Evolutionary conservation across 2,329 filamentous ascomycete species (phyloP).

Genomic region (Leptoxyphium fumago): DNA sequence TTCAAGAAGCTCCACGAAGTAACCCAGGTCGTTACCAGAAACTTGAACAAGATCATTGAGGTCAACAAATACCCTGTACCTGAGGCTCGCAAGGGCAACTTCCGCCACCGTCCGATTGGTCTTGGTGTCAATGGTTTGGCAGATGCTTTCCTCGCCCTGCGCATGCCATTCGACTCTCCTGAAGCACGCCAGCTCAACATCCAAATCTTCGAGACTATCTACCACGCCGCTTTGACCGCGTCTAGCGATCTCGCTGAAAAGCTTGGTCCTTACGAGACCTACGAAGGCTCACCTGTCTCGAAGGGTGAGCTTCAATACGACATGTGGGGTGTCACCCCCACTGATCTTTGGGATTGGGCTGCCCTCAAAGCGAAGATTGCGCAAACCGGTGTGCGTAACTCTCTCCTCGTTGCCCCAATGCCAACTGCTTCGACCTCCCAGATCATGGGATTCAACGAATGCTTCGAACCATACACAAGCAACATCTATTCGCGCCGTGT

Average conservation of each 20-base stretch:
- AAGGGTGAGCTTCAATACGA: conserved; percentile 95
- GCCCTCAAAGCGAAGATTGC: conserved; percentile 79
- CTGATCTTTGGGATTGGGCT: conserved; percentile 94
- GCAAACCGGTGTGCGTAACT: conserved; percentile 88
- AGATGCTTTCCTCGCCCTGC: conserved; percentile 92
- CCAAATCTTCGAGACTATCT: conserved; percentile 99
- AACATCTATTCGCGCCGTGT: conserved; percentile 99
- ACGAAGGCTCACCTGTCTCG: conserved; percentile 84
- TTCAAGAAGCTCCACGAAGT: conserved; percentile 96
- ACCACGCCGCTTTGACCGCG: conserved; percentile 83
- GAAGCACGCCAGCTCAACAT: conserved; percentile 90
- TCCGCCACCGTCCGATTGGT: conserved; percentile 89
- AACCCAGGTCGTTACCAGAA: conserved; percentile 78
- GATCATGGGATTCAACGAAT: conserved; percentile 98
- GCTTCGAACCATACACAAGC: conserved; percentile 98
- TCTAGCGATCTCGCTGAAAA: conserved; percentile 76
- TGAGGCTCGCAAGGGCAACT: conserved; percentile 90
- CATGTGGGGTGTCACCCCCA: conserved; percentile 93
- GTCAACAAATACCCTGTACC: conserved; percentile 96
- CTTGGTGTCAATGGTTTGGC: conserved; percentile 96
- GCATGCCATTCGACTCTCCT: conserved; percentile 90
- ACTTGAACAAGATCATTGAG: conserved; percentile 97
- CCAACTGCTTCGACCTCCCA: conserved; percentile 94
- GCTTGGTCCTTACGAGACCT: conserved; percentile 74
- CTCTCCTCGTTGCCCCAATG: conserved; percentile 89